Conservation (phyloP, 768 basidiomycete genomes). For the Russula brevipes region DNA sequence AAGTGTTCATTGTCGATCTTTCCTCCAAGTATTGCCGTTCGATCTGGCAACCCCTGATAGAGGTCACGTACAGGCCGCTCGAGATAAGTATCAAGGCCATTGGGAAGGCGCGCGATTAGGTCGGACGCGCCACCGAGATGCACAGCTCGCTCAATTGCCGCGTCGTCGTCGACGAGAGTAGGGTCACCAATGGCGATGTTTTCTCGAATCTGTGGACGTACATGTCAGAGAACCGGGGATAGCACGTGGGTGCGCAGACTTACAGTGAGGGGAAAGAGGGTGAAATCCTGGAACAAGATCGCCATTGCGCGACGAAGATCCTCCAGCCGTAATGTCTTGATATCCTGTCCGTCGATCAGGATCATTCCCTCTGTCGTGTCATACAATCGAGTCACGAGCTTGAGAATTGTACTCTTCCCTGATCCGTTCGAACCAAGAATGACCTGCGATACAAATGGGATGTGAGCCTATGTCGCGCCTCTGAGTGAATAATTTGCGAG, state of each 20-base stretch:
- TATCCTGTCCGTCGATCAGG: slow-evolving; percentile 58
- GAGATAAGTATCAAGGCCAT: slow-evolving; percentile 67
- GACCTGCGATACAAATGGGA: slow-evolving; percentile 38
- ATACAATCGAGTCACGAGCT: slow-evolving; percentile 65
- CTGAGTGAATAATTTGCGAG: slow-evolving; percentile 4
- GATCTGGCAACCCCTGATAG: slow-evolving; percentile 61
- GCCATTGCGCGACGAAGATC: slow-evolving; percentile 61
- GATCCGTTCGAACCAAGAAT: slow-evolving; percentile 78
- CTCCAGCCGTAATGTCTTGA: slow-evolving; percentile 52
- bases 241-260: slow-evolving; percentile 25
- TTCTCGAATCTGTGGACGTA: slow-evolving; percentile 53
- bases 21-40: slow-evolving; percentile 60
- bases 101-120: slow-evolving; percentile 58
- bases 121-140: slow-evolving; percentile 62
- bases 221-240: background rate
- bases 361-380: slow-evolving; percentile 66
- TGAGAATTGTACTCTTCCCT: slow-evolving; percentile 74
- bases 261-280: slow-evolving; percentile 71
- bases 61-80: slow-evolving; percentile 63
- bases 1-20: slow-evolving; percentile 33
- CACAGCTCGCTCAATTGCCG: slow-evolving; percentile 59
- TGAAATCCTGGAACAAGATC: slow-evolving; percentile 79
- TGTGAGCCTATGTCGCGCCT: background rate
- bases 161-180: slow-evolving; percentile 44
- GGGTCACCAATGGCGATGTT: slow-evolving; percentile 77